Percentiles rank a stretch among this genome's conserved stretches.
phyloP scores from a whole-genome alignment of 148 eudicot genomes.

The Cornus suecica region DNA sequence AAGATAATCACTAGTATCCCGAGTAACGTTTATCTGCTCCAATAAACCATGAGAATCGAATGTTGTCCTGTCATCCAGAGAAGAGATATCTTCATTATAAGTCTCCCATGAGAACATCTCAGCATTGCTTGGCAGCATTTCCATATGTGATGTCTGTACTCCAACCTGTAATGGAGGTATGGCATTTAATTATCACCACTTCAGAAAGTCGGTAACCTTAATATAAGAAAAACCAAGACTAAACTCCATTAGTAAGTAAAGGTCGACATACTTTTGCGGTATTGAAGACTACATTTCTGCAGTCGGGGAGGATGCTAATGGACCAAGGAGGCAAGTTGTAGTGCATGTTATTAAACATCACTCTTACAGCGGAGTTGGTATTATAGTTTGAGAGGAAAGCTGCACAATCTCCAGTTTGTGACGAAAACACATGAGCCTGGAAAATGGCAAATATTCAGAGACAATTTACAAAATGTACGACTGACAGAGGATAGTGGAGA shows the following conservation, averaged over 20 bases:
- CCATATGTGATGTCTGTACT: slow-evolving; percentile 75
- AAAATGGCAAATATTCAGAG: slow-evolving; percentile 5
- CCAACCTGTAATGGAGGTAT: slow-evolving; percentile 55
- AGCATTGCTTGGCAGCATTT: slow-evolving; percentile 60
- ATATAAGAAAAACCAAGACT: not conserved
- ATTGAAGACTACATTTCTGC: slow-evolving; percentile 84
- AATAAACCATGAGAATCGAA: slow-evolving; percentile 68
- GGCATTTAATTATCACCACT: not conserved
- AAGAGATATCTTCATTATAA: slow-evolving; percentile 67
- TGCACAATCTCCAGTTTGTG: slow-evolving; percentile 68
- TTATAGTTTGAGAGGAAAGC: slow-evolving; percentile 87
- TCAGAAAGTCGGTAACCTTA: not conserved
- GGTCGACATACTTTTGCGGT: slow-evolving; percentile 71
- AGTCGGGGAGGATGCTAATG: slow-evolving; percentile 96
- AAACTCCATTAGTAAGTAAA: not conserved
- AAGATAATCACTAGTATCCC: slow-evolving; percentile 86
- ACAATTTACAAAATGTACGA: not conserved
- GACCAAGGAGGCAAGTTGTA: slow-evolving; percentile 97
- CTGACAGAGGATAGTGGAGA: slow-evolving; percentile 3
- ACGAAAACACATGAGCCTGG: slow-evolving; percentile 85
- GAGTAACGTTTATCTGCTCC: slow-evolving; percentile 90
- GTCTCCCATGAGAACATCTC: slow-evolving; percentile 70
- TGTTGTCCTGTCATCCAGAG: slow-evolving; percentile 48
- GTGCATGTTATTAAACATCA: slow-evolving; percentile 78
- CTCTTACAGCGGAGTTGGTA: slow-evolving; percentile 51